Percentiles rank a stretch among this genome's conserved stretches.
Conservation (phyloP, 2,329 filamentous ascomycete genomes). For the Alternaria postmessia region DNA sequence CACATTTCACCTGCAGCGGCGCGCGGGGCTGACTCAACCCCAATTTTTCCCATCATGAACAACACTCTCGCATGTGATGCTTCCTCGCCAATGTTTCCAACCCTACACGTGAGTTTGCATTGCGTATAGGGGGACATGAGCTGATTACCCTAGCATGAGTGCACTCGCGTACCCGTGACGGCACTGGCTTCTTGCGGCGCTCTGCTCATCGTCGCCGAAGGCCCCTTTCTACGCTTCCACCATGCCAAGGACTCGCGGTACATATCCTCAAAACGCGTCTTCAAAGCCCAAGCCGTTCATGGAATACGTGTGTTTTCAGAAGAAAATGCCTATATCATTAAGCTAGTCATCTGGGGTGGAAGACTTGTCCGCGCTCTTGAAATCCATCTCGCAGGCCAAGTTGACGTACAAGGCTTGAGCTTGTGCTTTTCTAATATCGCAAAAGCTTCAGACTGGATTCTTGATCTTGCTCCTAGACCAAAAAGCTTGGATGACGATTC, state of each 20-base stretch:
- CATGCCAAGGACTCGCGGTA: conserved; percentile 32
- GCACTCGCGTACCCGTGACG: conserved; percentile 55
- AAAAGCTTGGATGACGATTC: conserved; percentile 14
- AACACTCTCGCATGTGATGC: conserved; percentile 25
- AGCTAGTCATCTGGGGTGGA: conserved; percentile 49
- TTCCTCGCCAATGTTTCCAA: conserved; percentile 45
- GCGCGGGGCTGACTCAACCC: conserved; percentile 48
- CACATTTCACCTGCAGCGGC: conserved; percentile 11
- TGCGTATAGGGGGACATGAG: not conserved
- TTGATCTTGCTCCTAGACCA: conserved; percentile 39
- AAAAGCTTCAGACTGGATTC: conserved; percentile 49
- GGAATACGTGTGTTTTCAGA: conserved; percentile 65
- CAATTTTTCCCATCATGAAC: conserved; percentile 35
- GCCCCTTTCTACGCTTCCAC: conserved; percentile 53
- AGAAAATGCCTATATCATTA: conserved; percentile 29
- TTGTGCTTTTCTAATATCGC: conserved; percentile 29
- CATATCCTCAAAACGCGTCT: conserved; percentile 59
- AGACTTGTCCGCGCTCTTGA: conserved; percentile 58
- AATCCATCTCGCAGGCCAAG: conserved; percentile 28
- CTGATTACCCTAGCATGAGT: conserved; percentile 48
- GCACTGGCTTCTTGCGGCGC: conserved; percentile 51
- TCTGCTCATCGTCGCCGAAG: conserved; percentile 55
- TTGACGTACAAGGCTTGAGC: conserved; percentile 31
- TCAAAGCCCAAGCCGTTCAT: conserved; percentile 75
- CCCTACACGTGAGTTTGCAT: conserved; percentile 40